Conservation (phyloP, 495 filamentous ascomycete species). For the Penicillium psychrofluorescens region DNA sequence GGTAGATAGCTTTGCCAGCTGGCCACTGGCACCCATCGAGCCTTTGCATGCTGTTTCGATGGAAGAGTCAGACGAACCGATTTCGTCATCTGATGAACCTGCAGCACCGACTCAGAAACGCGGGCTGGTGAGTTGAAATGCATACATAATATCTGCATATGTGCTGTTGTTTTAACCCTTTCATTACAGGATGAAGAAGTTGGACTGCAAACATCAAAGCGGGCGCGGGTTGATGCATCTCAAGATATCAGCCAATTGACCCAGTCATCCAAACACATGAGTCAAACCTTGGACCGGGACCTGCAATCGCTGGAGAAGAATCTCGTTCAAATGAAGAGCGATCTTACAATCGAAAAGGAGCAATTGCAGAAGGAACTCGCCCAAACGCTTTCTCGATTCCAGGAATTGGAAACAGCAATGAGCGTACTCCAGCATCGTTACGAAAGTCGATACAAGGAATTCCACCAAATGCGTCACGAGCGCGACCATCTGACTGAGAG, state of each 20-base stretch:
- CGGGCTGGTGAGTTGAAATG: slow-evolving; percentile 21
- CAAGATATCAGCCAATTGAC: slow-evolving; percentile 29
- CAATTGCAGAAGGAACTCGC: slow-evolving; percentile 20
- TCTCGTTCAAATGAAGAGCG: slow-evolving; percentile 26
- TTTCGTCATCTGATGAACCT: slow-evolving; percentile 12
- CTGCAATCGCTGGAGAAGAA: slow-evolving; percentile 25
- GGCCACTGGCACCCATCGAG: slow-evolving; percentile 38
- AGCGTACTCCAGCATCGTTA: slow-evolving; percentile 36
- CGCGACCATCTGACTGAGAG: slow-evolving; percentile 18
- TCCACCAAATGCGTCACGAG: slow-evolving; percentile 32
- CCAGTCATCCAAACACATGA: slow-evolving; percentile 23
- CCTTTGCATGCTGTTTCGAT: slow-evolving; percentile 24
- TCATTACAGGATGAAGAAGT: slow-evolving; percentile 20
- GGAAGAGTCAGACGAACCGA: slow-evolving; percentile 15
- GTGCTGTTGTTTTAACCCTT: slow-evolving; percentile 2
- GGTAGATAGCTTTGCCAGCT: slow-evolving; percentile 27
- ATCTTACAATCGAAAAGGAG: slow-evolving; percentile 23
- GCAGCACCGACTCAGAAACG: slow-evolving; percentile 22
- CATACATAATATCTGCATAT: neutral
- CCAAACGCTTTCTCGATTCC: slow-evolving; percentile 12
- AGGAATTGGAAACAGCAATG: slow-evolving; percentile 21
- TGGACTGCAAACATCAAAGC: slow-evolving; percentile 22
- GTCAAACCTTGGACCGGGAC: slow-evolving; percentile 24
- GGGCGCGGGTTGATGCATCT: slow-evolving; percentile 18
- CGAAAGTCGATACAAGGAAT: slow-evolving; percentile 29